Evolutionary conservation across 495 filamentous ascomycete genomes (phyloP), one percentile per base, ranked within the genome.

Genomic region (Aspergillus saccharolyticus): DNA sequence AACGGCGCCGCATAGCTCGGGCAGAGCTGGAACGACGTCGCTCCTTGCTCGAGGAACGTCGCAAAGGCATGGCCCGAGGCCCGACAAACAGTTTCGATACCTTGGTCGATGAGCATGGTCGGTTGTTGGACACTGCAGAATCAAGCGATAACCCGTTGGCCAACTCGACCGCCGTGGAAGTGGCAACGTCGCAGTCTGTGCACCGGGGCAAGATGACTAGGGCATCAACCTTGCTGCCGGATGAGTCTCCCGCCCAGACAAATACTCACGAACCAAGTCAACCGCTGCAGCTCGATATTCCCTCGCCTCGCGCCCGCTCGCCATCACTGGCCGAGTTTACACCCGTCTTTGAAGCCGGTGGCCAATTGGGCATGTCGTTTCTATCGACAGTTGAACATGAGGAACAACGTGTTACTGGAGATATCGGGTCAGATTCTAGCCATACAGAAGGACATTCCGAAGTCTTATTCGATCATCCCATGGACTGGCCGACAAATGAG

Each of bases 11-110:
- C 33, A 74, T 81, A 56, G 86, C 85, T 61, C 78, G 87, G 43
- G 87, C 88, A 61, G 90, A 96, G 64, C 75, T 92, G 21, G 74
- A 87, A 69, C 88, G 87, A 54, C 86, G 87, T 52, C 72, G 76
- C 5, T 53, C 65, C 28, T 53, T 78, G 14, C 63, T 80, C 28
- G 77, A 77, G 54, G 71, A 71, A 47, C 70, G 68, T 17, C 66
- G 69, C 25, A 70, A 57, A 57, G 52, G 42, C 55, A 63, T 53
- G 52, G 56, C 43, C 8, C 59, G 48, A 52, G 65, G 59, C 39
- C 64, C 66, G 42, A 66, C 67, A 17, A 74, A 70, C 56, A 68
- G 67, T 21, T 85, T 85, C 60, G 82, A 85, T 57, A 62, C 79
- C 18, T 60, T 85, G 1, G 81, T 85, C 42, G 80, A 81, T 53